Percentiles rank a stretch among this genome's conserved stretches.
Conservation (phyloP, 2,329 filamentous ascomycete genomes). For the Hypomyces perniciosus region DNA sequence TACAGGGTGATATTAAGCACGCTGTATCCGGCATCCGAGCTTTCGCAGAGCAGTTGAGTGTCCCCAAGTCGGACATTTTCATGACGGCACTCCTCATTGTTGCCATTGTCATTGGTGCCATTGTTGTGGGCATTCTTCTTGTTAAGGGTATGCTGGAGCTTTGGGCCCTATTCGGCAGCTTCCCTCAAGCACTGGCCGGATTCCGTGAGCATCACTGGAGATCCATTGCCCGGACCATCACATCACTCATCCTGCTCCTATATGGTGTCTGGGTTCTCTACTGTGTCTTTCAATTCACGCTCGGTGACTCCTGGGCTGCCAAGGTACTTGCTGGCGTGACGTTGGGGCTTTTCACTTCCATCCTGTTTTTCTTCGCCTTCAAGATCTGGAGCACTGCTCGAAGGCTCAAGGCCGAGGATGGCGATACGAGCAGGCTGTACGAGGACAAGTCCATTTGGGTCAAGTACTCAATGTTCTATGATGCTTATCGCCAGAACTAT, state of each 20-base stretch:
- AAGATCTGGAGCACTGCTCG: conserved; percentile 74
- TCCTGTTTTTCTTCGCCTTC: conserved; percentile 78
- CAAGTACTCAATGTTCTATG: conserved; percentile 97
- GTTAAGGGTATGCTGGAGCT: conserved; percentile 86
- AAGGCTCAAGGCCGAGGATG: conserved; percentile 67
- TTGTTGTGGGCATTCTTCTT: conserved; percentile 79
- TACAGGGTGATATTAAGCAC: conserved; percentile 22
- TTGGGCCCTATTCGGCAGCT: conserved; percentile 84
- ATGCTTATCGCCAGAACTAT: conserved; percentile 86
- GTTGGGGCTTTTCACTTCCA: conserved; percentile 68
- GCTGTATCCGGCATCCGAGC: conserved; percentile 71
- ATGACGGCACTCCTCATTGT: conserved; percentile 91
- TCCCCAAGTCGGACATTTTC: conserved; percentile 87
- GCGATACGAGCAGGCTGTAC: conserved; percentile 67
- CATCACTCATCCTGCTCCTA: conserved; percentile 80
- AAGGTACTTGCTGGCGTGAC: conserved; percentile 79
- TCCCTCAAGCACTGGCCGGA: conserved; percentile 70
- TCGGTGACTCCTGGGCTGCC: conserved; percentile 90
- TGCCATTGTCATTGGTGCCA: conserved; percentile 75
- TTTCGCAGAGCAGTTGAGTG: conserved; percentile 75
- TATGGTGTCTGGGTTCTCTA: conserved; percentile 96
- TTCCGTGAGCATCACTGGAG: conserved; percentile 98
- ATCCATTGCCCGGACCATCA: conserved; percentile 81
- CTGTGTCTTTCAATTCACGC: conserved; percentile 91
- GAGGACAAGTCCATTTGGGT: conserved; percentile 87